Evolutionary conservation across 208 protist species (phyloP), one percentile per base, ranked within the genome.

Genomic region (Angomonas deanei): DNA sequence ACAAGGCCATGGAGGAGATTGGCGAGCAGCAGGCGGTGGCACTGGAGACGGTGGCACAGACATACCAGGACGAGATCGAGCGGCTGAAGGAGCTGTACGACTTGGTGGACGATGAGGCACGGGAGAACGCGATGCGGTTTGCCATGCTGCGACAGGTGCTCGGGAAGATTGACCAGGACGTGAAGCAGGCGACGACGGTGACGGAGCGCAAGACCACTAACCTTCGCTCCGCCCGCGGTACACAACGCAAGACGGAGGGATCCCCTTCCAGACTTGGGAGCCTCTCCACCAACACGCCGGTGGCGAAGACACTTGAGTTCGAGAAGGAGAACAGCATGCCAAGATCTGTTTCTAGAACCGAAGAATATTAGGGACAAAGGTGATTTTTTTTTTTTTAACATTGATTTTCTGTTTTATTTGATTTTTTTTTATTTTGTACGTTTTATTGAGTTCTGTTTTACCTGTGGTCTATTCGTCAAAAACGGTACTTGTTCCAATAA

Each of bases 121-220:
- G 70, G 2, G 77, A 80, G 59, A 68, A 59, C 23, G 65, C 57
- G 19, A 38, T 69, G 19, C 64, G 76, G 21, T 78, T 75, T 8
- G 46, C 76, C 28, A 48, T 74, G 32, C 63, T 85, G 66, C 68
- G 71, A 1, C 47, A 57, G 15, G 65, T 82, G 24, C 69, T 82
- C 5, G 68, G 71, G 30, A 78, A 79, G 67, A 79, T 82, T 56
- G 76, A 82, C 49, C 50, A 79, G 39, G 76, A 82, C 30, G 72
- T 82, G 56, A 82, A 82, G 76, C 36, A 72, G 58, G 76, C 76
- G 24, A 72, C 31, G 2, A 60, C 59, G 17, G 65, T 78, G 52
- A 58, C 76, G 11, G 75, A 76, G 21, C 49, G 39, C 23, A 50
- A 61, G 53, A 57, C 65, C 17, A 60, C 31, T 39, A 21, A 10